Conservation (phyloP, 83 land plant species). For the Thuja plicata region DNA sequence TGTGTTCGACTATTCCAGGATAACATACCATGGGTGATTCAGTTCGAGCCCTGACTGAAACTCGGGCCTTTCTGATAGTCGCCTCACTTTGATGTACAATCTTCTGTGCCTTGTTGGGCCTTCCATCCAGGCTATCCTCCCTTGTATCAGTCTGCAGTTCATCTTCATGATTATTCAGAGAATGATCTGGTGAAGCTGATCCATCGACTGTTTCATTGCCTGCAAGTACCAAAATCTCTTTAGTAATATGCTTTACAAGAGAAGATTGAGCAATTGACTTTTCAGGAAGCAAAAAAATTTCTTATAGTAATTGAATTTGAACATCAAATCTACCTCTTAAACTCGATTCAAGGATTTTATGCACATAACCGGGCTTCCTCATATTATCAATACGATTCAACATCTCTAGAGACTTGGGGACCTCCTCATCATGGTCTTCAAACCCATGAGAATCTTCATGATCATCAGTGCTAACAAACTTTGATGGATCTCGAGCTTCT, state of each 20-base stretch:
- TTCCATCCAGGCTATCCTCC: neutral
- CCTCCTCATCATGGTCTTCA: constrained; percentile 1
- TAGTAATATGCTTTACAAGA: neutral
- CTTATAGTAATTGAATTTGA: neutral
- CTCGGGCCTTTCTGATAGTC: constrained; percentile 60
- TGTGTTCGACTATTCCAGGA: neutral
- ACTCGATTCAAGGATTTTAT: neutral
- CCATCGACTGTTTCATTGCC: constrained; percentile 10
- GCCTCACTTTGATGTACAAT: constrained; percentile 31
- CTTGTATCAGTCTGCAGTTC: neutral
- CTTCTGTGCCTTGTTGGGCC: constrained; percentile 27
- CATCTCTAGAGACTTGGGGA: neutral
- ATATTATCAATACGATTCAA: constrained; percentile 4
- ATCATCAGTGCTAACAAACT: neutral
- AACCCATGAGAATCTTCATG: neutral
- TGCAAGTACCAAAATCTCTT: neutral
- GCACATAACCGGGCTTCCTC: neutral
- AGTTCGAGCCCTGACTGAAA: constrained; percentile 76
- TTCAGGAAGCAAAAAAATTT: neutral
- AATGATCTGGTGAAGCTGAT: neutral
- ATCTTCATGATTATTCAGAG: constrained; percentile 4
- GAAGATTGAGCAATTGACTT: neutral
- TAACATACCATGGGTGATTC: constrained; percentile 68
- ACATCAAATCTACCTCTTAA: neutral
- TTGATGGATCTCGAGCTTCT: neutral